These are phyloP conservation scores for Luzula sylvatica DNA, from an alignment of 176 grass and related monocot species.

Conservation along the genomic window DNA sequence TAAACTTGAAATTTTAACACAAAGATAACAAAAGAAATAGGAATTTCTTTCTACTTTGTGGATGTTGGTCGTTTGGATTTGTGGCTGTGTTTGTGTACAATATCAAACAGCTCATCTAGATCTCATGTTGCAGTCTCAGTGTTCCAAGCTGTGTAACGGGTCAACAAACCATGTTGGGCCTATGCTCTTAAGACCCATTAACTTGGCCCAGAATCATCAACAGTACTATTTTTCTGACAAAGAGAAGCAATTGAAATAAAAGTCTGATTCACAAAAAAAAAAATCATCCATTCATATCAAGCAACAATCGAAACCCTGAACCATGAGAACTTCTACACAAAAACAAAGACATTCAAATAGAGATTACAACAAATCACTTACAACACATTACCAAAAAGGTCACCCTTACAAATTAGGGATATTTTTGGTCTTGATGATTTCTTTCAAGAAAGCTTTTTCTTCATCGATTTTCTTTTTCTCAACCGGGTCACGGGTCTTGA, in stretches of 20 bases:
- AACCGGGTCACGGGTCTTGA: conserved; percentile 30
- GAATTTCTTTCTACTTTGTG: background rate
- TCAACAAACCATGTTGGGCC: background rate
- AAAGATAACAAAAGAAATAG: too few species aligned
- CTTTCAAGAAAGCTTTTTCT: conserved; percentile 84
- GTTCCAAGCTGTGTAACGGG: background rate
- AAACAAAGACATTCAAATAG: too few species aligned
- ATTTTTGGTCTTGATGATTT: conserved; percentile 45
- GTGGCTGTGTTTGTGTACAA: conserved; percentile 1
- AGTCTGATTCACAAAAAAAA: too few species aligned
- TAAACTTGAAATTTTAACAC: too few species aligned
- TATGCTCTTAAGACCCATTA: background rate
- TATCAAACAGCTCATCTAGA: background rate
- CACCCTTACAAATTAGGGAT: conserved; percentile 41
- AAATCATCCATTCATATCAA: too few species aligned
- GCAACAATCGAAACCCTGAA: too few species aligned
- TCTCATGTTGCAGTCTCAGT: background rate
- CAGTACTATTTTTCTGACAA: too few species aligned
- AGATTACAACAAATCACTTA: background rate
- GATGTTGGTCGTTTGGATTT: conserved; percentile 7
- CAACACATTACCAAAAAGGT: conserved; percentile 3
- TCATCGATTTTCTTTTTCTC: conserved; percentile 80
- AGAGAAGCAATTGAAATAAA: too few species aligned
- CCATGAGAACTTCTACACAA: too few species aligned
- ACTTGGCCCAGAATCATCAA: background rate